Base-by-base conservation (phyloP, 2,329 filamentous ascomycete genomes). In the Phialophora chinensis region DNA sequence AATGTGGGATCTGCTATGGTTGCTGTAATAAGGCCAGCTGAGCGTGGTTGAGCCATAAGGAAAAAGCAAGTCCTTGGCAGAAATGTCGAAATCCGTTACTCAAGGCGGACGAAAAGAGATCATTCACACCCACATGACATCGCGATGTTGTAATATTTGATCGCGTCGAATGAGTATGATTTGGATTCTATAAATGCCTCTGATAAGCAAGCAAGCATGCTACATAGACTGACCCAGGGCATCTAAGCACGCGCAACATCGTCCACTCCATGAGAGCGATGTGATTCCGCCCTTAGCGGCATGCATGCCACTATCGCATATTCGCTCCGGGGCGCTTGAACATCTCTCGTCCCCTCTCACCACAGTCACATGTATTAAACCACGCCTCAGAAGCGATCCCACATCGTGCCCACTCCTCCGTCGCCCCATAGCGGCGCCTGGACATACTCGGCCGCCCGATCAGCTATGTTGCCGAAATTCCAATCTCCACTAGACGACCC, bases 361-460 rank as follows among this genome's bases (percentile, higher is more conserved):
- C 17, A 6, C 17, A 8, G 17, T 17, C 2, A 5, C 38, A 8
- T n/a, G 38, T 11, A n/a, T 44, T 6, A 14, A 44, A 44, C 5
- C 14, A 44, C 5, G 38, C 17, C 4, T 44, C 17, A 52, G 20
- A 52, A 52, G 10, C 49, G 25, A 52, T 52, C 49, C 49, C 49
- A 23, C 49, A 52, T 14, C 10, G 49, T 59, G 14, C 62, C 62
- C 12, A 58, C 42, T 5, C 38, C 59, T 17, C 50, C 60, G 11
- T 70, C 68, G 7, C 71, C 71, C 81, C 81, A 82, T 12, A 82
- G 71, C 2, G 80, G 80, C 17, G 81, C 80, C 65, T 82, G 80
- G 11, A 83, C 81, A 70, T 82, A 82, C 72, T 83, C 80, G n/a
- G 78, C 74, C 42, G 80, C 80, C 14, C 80, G 75, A 65, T 82